Evolutionary conservation across 176 grass and related monocot species (phyloP), one percentile per base, ranked within the genome.

Genomic region (Thalia dealbata): DNA sequence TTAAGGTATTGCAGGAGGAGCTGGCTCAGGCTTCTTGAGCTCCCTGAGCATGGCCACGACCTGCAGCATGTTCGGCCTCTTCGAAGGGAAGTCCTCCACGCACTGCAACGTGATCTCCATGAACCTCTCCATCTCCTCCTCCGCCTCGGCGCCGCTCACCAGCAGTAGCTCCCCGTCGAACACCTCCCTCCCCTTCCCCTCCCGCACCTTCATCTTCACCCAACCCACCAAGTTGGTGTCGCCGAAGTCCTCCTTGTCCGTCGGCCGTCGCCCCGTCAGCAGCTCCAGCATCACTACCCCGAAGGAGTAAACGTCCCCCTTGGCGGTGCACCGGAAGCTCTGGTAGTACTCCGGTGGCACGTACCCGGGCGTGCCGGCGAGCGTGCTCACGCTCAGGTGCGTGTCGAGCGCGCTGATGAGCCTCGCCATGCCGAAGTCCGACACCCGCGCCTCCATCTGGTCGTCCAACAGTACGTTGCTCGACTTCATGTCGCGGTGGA

Each of bases 401-500:
- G 93, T 96, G 78, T 96, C 93, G 1, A 92, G 82, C 52, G 93
- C 89, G 66, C 73, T 86, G 52, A 96, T 92, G 2, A 96, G 89
- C 29, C 93, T 60, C 3, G 93, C 93, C 93, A 96, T 96, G 23
- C 93, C 93, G 69, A 92, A 96, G 75, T 96, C 93, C 1, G 93
- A 86, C 26, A 92, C 93, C 14, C 87, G 73, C 1, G 93, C 87
- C 66, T 90, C 89, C 89, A 97, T 88, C 30, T 73, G 76, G 25
- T 30, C 74, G 77, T 97, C 89, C 52, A 97, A 73, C 45, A 97
- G 82, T 54, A 97, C 93, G 59, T 97, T 97, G 80, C 93, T 97
- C 50, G 93, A 97, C 78, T 97, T 97, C 93, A 97, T 97, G 82
- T 97, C 93, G 0, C 93, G 89, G 82, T 97, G 93, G 73, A 97